phyloP scores from a whole-genome alignment of 768 basidiomycete genomes.

The Lactarius hatsudake region DNA sequence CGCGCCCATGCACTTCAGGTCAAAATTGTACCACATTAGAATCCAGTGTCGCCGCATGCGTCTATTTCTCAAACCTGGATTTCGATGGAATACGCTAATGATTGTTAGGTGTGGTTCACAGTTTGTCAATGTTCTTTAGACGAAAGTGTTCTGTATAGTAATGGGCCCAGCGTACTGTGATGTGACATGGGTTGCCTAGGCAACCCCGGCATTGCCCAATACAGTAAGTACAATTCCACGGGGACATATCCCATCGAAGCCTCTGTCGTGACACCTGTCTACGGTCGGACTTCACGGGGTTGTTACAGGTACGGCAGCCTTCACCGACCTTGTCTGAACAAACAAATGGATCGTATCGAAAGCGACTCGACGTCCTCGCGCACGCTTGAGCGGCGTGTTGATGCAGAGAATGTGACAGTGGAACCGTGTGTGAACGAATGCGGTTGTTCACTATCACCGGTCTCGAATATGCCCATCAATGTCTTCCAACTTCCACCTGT shows the following conservation, averaged over 20 bases:
- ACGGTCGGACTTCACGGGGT: neutral
- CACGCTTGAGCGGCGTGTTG: slow-evolving; percentile 5
- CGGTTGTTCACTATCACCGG: neutral
- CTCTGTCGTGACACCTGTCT: neutral
- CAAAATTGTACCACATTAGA: slow-evolving; percentile 50
- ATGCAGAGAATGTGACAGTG: slow-evolving; percentile 4
- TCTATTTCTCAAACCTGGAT: neutral
- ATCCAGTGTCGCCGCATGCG: slow-evolving; percentile 53
- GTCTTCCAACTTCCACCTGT: neutral
- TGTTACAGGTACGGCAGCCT: neutral
- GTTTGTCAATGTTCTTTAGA: neutral
- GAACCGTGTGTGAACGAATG: neutral
- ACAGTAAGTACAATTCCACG: neutral
- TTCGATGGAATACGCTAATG: neutral
- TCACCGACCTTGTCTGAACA: neutral
- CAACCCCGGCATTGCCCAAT: neutral
- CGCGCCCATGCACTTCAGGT: slow-evolving; percentile 35
- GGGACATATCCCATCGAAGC: neutral
- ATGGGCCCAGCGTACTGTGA: neutral
- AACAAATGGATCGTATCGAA: neutral
- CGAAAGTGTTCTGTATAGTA: neutral
- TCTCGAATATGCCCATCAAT: neutral
- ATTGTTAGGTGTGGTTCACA: neutral
- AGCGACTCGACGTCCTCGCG: neutral
- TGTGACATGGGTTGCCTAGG: slow-evolving; percentile 15